Percentiles rank a stretch among this genome's conserved stretches.
These are phyloP conservation scores for Arabidopsis thaliana DNA, from an alignment of 345 rosid genomes.

Conservation along the genomic window TAIR10.1 NC_003076.8:4243001-4243500, in stretches of 20 bases:
- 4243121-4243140: slow-evolving; percentile 44
- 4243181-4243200: slow-evolving; percentile 70
- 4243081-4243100: slow-evolving; percentile 27
- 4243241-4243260: slow-evolving; percentile 57
- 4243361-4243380: slow-evolving; percentile 98
- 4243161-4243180: slow-evolving; percentile 77
- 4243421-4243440: slow-evolving; percentile 75
- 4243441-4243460: slow-evolving; percentile 88
- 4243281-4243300: slow-evolving; percentile 72
- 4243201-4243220: slow-evolving; percentile 80
- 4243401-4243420: slow-evolving; percentile 51
- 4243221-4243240: slow-evolving; percentile 45
- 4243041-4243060: background rate
- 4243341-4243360: slow-evolving; percentile 98
- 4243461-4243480: slow-evolving; percentile 63
- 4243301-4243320: slow-evolving; percentile 83
- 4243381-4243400: slow-evolving; percentile 78
- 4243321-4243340: slow-evolving; percentile 95
- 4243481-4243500: slow-evolving; percentile 33
- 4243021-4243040: background rate
- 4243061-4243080: background rate
- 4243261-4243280: slow-evolving; percentile 67
- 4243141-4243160: slow-evolving; percentile 10
- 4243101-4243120: slow-evolving; percentile 20
- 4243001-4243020: slow-evolving; percentile 1